Evolutionary conservation across 73 alveolate species (phyloP), one percentile per base, ranked within the genome.

Genomic region (Paramecium caudatum): DNA sequence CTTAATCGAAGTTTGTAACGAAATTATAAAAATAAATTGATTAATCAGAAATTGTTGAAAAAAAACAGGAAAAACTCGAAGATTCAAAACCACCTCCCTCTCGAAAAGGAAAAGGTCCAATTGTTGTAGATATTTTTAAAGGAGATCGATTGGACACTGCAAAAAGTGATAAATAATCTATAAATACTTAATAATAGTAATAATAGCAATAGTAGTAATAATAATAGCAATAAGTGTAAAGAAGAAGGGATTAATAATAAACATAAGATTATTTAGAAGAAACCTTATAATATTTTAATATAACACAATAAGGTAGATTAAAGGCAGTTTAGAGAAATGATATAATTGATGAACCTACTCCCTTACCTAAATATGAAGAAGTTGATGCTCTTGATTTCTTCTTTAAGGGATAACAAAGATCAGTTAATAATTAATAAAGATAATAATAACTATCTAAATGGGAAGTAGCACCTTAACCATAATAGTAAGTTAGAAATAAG

Each of bases 221-320:
- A 74, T 21, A 5, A 41, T 21, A 17, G n/a, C 12, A 9, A 0
- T 45, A 74, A 17, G 45, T 37, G 0, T 36, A 41, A 45, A 27
- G 39, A 45, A 45, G 46, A 19, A 41, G 32, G 6, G 15, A 39
- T 5, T 47, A 45, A 3, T 17, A 74, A 16, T 45, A 37, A 39
- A 27, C 68, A 4, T 23, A 74, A 43, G 70, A 86, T 93, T 37
- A 86, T 19, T 46, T 86, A 7, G 84, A 62, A 78, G 99, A 96
- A 30, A 82, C 91, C 21, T 92, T 96, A 17, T 94, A 96, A 83
- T 95, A 88, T 82, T 96, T 96, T 82, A 93, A 95, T 86, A 92
- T 94, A 2, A 96, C 99, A 3, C 91, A 96, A 87, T 47, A 82
- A 88, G 97, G 99, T 27, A 87, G 99, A 83, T 93, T 94, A 30